Evolutionary conservation across 2,329 filamentous ascomycete genomes (phyloP).

Genomic region (Cyanodermella asteris): DNA sequence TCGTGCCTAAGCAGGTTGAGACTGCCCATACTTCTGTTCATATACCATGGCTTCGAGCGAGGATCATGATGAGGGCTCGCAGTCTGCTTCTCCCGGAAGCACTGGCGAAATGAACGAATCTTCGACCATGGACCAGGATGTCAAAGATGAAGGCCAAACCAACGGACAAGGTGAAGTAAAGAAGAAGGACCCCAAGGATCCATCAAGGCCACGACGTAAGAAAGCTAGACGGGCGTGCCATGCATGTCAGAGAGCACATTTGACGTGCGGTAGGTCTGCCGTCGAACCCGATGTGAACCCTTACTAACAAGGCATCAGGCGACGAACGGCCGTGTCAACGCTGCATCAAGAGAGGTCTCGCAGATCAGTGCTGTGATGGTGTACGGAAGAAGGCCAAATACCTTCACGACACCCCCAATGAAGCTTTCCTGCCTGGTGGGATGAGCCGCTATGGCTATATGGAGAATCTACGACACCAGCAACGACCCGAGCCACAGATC

Average conservation of each 20-base stretch:
- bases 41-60: constrained; percentile 15
- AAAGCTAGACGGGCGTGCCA: constrained; percentile 91
- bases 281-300: constrained; percentile 6
- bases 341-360: constrained; percentile 81
- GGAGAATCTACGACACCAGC: constrained; percentile 2
- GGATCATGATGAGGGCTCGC: constrained; percentile 13
- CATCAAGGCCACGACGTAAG: constrained; percentile 70
- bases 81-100: constrained; percentile 15
- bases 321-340: constrained; percentile 86
- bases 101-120: constrained; percentile 18
- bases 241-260: constrained; percentile 88
- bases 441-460: constrained; percentile 27
- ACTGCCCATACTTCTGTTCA: too few relatives aligned
- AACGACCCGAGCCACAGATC: too few relatives aligned
- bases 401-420: constrained; percentile 81
- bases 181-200: constrained; percentile 67
- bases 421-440: constrained; percentile 73
- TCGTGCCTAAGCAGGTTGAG: too few relatives aligned
- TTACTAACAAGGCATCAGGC: constrained; percentile 31
- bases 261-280: constrained; percentile 76
- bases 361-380: constrained; percentile 82
- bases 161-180: constrained; percentile 33
- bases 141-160: too few relatives aligned
- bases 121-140: too few relatives aligned
- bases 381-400: constrained; percentile 99